A percentile compares a stretch with the other conserved stretches of the same genome.
Conservation (phyloP, 352 stramenopile species). For the Blastocystis sp. region DNA sequence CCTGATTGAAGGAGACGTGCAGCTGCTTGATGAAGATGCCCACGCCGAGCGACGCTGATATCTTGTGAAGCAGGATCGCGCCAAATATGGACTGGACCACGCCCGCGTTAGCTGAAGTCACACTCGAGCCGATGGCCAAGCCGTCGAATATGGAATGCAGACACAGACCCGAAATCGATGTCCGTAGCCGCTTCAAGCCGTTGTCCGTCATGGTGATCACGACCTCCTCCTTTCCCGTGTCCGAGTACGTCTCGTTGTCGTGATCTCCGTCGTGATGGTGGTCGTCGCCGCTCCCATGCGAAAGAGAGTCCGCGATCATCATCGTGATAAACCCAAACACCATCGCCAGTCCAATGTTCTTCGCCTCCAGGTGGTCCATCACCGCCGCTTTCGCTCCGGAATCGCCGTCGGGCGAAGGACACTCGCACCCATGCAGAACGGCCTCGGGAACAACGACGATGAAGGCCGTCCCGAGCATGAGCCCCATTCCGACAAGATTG, state of each 20-base stretch:
- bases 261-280: background rate
- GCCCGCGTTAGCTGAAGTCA: background rate
- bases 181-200: background rate
- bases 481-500: slow-evolving; percentile 36
- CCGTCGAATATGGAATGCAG: slow-evolving; percentile 60
- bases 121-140: slow-evolving; percentile 21
- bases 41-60: slow-evolving; percentile 49
- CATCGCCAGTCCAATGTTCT: slow-evolving; percentile 61
- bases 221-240: slow-evolving; percentile 42
- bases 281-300: background rate
- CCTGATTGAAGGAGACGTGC: slow-evolving; percentile 45
- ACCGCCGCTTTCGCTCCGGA: too few relatives aligned
- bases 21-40: slow-evolving; percentile 60
- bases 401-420: background rate
- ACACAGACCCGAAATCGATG: slow-evolving; percentile 39
- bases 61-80: slow-evolving; percentile 47
- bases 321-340: slow-evolving; percentile 46
- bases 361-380: slow-evolving; percentile 11
- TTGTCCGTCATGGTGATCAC: slow-evolving; percentile 34
- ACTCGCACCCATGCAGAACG: slow-evolving; percentile 44
- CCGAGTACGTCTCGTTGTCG: slow-evolving; percentile 14
- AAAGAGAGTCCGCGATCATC: slow-evolving; percentile 43
- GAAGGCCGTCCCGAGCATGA: slow-evolving; percentile 39
- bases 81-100: slow-evolving; percentile 50
- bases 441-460: slow-evolving; percentile 59